Evolutionary conservation across 768 basidiomycete species (phyloP), one percentile per base, ranked within the genome.

Genomic region (Lentinula guzmanii): DNA sequence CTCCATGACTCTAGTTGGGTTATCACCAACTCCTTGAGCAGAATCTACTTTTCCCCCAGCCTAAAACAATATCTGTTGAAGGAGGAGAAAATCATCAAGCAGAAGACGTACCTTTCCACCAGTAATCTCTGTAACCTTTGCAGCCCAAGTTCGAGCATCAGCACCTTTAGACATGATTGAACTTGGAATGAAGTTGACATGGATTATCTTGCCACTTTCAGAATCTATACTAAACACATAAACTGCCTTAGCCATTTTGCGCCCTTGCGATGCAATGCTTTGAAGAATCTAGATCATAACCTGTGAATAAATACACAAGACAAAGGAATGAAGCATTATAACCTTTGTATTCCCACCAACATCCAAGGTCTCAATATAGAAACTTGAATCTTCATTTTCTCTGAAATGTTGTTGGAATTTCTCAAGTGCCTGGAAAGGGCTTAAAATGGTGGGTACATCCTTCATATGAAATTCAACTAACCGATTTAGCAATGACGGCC

Each of bases 31-130:
- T 28, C 97, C 97, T 69, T 95, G 93, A 1, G 90, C 90, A 60
- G 84, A 82, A 41, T 98, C 97, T 62, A 93, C 93, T 74, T 95
- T 98, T 13, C 97, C 97, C 59, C 97, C 97, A 56, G 93, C 93
- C 93, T 95, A 61, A 9, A 58, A 28, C 59, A 62, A 33, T 21
- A 7, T 9, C 16, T 11, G 11, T 48, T 24, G 21, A 61, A 28
- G 55, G 41, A 63, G 37, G 31, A 58, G 46, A 58, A 39, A 33
- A 33, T 58, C 9, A 18, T 58, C 46, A 10, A 16, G 54, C 9
- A 28, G 50, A 15, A 48, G 33, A 21, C 18, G 2, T 67, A 93
- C 94, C 86, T 96, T 98, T 46, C 97, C 97, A 28, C 95, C 95
- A 9, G 98, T 67, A 8, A 95, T 74, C 39, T 89, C 89, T 5